Base-by-base conservation (phyloP, 352 stramenopile genomes). In the Blastocystis sp. region DNA sequence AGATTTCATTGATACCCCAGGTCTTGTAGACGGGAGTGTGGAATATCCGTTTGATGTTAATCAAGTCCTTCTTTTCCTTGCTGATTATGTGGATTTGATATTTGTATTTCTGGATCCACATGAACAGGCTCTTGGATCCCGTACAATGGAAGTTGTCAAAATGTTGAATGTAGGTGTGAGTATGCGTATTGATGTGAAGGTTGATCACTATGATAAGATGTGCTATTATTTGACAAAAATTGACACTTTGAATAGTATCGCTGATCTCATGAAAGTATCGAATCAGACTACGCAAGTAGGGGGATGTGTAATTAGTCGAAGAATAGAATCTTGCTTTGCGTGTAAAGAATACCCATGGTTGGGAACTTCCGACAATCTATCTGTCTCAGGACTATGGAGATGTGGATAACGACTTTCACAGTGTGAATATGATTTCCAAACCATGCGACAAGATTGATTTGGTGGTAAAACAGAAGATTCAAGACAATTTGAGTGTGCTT, bases 91-190 rank as follows among this genome's bases (percentile, higher is more conserved):
- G 1, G 91, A 93, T 86, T 80, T 93, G 43, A 91, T 93, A 39
- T 92, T 93, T 81, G 91, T 93, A 66, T 93, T 92, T 71, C 71
- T 93, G 59, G 91, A 93, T 65, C 90, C 90, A 1, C 91, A 92
- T 88, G 91, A 91, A 54, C 90, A 92, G 71, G 90, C 91, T 52
- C 87, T 92, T 7, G 92, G 90, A 88, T 92, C 90, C 59, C 91
- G 91, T 56, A 93, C 91, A 77, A 93, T 93, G 91, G 89, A 91
- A 63, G 91, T 93, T 32, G 91, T 93, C 11, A 91, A 91, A 74
- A 59, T 86, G 21, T 88, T 93, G 42, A 92, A 93, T 85, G 71
- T 90, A 63, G 88, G 88, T 24, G 56, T 74, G n/a, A 66, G 89
- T 32, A 88, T 90, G 74, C 81, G 42, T 39, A 49, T 89, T 12